Evolutionary conservation across 495 filamentous ascomycete species (phyloP), one percentile per base, ranked within the genome.

Genomic region (Xylaria flabelliformis): DNA sequence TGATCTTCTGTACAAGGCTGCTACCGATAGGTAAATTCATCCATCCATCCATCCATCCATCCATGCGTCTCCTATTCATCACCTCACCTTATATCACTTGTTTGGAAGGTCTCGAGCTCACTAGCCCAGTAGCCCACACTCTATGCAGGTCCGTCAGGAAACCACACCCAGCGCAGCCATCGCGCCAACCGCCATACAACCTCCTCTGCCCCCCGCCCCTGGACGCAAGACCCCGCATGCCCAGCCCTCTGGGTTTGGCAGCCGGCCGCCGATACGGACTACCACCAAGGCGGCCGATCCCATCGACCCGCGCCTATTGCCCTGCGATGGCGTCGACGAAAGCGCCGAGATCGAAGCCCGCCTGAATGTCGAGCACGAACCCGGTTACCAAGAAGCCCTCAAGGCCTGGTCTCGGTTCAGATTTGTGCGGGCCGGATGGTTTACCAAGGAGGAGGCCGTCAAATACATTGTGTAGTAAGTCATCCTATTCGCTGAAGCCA

Each of bases 371-470:
- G 77, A 79, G 61, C 70, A 73, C 46, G 86, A 88, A 42, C 83
- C 81, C 9, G 86, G 86, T n/a, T 87, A 88, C 72, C 79, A 83
- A 44, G 90, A 93, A 72, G 93, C 94, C 7, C 78, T 97, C 66
- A 91, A 90, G 74, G 92, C 93, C 12, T 99, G 96, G 96, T 91
- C 92, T 12, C 88, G 93, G 74, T 91, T 97, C 76, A 90, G 94
- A 68, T 98, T 98, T 80, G 95, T 98, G 24, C 91, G 93, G 64
- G 94, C 93, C 9, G 96, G 96, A 26, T 99, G 96, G 96, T 95
- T 99, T 76, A 97, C 94, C 0, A 93, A 95, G 2, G 89, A 91
- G 74, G 96, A 99, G 80, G 95, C 92, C 1, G 93, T 98, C 79
- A 90, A 89, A 36, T 99, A 98, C 78, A 92, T 99, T 74, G 90